A percentile compares a stretch with the other conserved stretches of the same genome.
These are phyloP conservation scores for Globisporangium cylindrosporum DNA, from an alignment of 352 stramenopile genomes.

Conservation along the genomic window DNA sequence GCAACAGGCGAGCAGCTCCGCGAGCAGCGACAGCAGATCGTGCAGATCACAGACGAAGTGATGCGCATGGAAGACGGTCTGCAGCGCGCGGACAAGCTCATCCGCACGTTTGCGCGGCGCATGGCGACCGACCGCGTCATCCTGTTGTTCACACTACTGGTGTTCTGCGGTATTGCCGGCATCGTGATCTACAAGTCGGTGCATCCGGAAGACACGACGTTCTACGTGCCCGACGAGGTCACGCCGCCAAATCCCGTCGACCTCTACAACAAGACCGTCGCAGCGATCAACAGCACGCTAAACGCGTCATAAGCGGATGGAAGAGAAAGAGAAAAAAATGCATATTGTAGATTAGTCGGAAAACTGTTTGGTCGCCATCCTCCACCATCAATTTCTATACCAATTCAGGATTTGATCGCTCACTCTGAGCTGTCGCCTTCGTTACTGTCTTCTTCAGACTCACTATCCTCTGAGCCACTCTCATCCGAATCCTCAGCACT, in stretches of 20 bases:
- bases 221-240: slow-evolving; percentile 85
- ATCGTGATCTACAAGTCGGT: slow-evolving; percentile 86
- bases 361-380: not conserved
- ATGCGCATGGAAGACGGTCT: slow-evolving; percentile 85
- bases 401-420: not conserved
- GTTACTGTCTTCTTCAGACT: slow-evolving; percentile 12
- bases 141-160: slow-evolving; percentile 71
- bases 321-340: not conserved
- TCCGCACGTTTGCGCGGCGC: slow-evolving; percentile 72
- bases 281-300: slow-evolving; percentile 55
- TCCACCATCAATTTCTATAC: not conserved
- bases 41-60: slow-evolving; percentile 85
- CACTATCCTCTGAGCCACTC: slow-evolving; percentile 13
- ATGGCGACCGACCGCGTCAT: slow-evolving; percentile 86
- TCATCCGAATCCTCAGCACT: slow-evolving; percentile 16
- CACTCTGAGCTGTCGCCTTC: slow-evolving; percentile 9
- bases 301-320: slow-evolving; percentile 20
- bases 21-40: slow-evolving; percentile 82
- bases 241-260: slow-evolving; percentile 69
- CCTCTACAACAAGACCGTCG: slow-evolving; percentile 77
- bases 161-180: slow-evolving; percentile 74
- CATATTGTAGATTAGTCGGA: slow-evolving; percentile 6
- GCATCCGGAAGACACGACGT: slow-evolving; percentile 70
- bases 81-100: slow-evolving; percentile 75
- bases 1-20: slow-evolving; percentile 77